A percentile compares a stretch with the other conserved stretches of the same genome.
phyloP scores from a whole-genome alignment of 2,329 filamentous ascomycete species.

The Davidsoniella neocaledoniae region DNA sequence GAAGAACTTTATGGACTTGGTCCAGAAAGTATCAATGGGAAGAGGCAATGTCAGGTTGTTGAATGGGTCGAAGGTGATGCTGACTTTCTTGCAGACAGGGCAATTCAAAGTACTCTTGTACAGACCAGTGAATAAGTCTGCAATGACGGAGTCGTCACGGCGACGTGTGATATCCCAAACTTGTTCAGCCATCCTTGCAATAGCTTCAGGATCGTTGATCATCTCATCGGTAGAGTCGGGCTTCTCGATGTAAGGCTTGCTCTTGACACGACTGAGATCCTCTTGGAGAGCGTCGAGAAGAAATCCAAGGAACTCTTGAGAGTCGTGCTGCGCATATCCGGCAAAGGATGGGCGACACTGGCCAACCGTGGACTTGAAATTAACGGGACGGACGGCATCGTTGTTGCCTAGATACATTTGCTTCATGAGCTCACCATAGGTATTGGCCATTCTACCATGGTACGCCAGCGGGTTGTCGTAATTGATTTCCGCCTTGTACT shows the following conservation, averaged over 20 bases:
- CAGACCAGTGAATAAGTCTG: conserved; percentile 90
- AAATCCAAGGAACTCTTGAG: conserved; percentile 91
- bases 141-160: conserved; percentile 87
- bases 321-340: conserved; percentile 91
- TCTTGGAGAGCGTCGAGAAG: conserved; percentile 88
- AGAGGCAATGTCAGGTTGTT: conserved; percentile 85
- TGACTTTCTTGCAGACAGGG: conserved; percentile 80
- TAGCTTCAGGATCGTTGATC: conserved; percentile 63
- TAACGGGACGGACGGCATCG: conserved; percentile 54
- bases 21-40: conserved; percentile 72
- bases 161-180: conserved; percentile 86
- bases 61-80: conserved; percentile 97
- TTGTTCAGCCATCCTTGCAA: conserved; percentile 68
- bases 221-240: conserved; percentile 96
- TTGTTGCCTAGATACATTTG: conserved; percentile 59
- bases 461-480: conserved; percentile 70
- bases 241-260: conserved; percentile 96
- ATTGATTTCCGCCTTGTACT: conserved; percentile 71
- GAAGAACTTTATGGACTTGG: conserved; percentile 56
- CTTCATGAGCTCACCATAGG: conserved; percentile 60
- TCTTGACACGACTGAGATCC: conserved; percentile 80
- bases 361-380: conserved; percentile 35
- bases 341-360: conserved; percentile 72
- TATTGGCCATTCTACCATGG: conserved; percentile 68
- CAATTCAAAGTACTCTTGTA: conserved; percentile 97